A percentile compares a stretch with the other conserved stretches of the same genome.
Evolutionary conservation across 805 yeast species (phyloP).

Genomic region (Limtongia smithiae): DNA sequence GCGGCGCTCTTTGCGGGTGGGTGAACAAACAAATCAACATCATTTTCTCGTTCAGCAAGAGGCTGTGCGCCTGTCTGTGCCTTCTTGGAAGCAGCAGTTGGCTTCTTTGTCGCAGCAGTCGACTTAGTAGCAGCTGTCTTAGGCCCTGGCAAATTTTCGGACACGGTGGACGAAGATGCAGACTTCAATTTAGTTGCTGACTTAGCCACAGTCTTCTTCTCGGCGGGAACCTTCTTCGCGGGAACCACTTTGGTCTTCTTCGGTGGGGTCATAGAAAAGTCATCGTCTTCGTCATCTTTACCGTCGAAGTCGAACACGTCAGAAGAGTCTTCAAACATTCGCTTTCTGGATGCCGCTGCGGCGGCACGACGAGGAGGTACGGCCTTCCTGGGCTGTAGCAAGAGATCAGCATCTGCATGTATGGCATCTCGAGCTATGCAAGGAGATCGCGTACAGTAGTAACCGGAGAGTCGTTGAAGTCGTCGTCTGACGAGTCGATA

Average conservation of each 20-base stretch:
- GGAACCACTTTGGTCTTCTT: slow-evolving; percentile 9
- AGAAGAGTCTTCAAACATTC: slow-evolving; percentile 19
- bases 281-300: slow-evolving; percentile 15
- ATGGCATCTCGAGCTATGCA: no score
- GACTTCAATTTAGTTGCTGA: neutral
- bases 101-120: slow-evolving; percentile 8
- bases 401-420: no score
- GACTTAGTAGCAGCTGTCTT: slow-evolving; percentile 25
- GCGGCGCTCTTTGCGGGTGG: no score
- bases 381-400: slow-evolving; percentile 8
- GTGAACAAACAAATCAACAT: neutral
- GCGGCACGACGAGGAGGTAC: slow-evolving; percentile 18
- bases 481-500: no score
- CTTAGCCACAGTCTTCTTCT: slow-evolving; percentile 14
- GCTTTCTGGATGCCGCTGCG: slow-evolving; percentile 23
- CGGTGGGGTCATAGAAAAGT: slow-evolving; percentile 15
- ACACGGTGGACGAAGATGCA: no score
- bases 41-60: slow-evolving; percentile 12
- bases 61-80: slow-evolving; percentile 8
- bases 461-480: no score
- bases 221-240: slow-evolving; percentile 12
- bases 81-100: slow-evolving; percentile 6
- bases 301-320: slow-evolving; percentile 17
- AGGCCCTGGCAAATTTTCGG: slow-evolving; percentile 1
- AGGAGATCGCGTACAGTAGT: no score